phyloP scores from a whole-genome alignment of 768 basidiomycete genomes.

The Boletus subparvulus region DNA sequence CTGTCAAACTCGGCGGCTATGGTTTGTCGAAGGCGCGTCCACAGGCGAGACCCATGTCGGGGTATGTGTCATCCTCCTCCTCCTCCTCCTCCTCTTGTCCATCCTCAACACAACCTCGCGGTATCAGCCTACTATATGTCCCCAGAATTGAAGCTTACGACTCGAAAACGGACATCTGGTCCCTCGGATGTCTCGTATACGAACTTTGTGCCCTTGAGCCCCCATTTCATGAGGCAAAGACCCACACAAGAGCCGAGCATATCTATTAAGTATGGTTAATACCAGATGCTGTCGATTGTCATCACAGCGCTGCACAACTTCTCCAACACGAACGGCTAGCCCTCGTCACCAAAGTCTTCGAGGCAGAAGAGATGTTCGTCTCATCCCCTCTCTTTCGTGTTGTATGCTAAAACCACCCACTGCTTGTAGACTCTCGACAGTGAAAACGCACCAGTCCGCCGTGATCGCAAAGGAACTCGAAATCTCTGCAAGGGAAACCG shows the following conservation, averaged over 20 bases:
- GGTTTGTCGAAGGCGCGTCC: constrained; percentile 91
- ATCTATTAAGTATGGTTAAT: constrained; percentile 79
- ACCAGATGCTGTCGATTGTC: constrained; percentile 61
- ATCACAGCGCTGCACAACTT: constrained; percentile 78
- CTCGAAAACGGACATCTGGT: constrained; percentile 98
- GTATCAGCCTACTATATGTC: constrained; percentile 99
- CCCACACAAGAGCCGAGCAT: constrained; percentile 82
- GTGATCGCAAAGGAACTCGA: constrained; percentile 64
- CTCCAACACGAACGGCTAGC: constrained; percentile 78
- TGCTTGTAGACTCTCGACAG: constrained; percentile 65
- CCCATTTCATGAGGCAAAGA: constrained; percentile 91
- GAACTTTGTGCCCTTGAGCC: constrained; percentile 94
- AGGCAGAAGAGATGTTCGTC: constrained; percentile 75
- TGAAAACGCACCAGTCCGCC: constrained; percentile 61
- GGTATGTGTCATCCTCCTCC: constrained; percentile 47
- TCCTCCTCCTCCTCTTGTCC: background rate
- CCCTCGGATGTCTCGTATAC: constrained; percentile 93
- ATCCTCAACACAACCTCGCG: constrained; percentile 39
- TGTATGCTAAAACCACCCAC: background rate
- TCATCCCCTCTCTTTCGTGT: background rate
- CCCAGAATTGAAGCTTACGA: constrained; percentile 94
- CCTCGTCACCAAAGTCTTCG: constrained; percentile 66
- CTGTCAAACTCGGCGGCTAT: constrained; percentile 95
- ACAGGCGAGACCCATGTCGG: constrained; percentile 94
- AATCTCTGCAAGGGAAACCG: constrained; percentile 54